phyloP scores from a whole-genome alignment of 176 grass and related monocot genomes.

The Puya raimondii region DNA sequence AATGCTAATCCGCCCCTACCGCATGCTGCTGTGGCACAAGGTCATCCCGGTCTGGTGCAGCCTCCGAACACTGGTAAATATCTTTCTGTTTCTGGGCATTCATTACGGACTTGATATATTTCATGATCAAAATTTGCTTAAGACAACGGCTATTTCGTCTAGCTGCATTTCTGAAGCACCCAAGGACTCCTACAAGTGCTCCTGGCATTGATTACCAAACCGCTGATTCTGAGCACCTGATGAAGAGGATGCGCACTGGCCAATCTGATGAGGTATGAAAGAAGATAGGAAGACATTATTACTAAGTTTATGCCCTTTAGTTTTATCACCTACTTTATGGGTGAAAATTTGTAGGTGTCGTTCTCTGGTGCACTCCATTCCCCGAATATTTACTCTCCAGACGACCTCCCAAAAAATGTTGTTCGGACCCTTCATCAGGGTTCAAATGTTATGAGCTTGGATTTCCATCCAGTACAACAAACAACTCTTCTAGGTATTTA shows the following conservation, averaged over 20 bases:
- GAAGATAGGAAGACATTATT: background rate
- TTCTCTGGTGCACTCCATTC: conserved; percentile 88
- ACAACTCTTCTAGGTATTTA: conserved; percentile 88
- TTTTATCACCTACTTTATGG: background rate
- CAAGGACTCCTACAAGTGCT: conserved; percentile 73
- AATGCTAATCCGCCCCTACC: conserved; percentile 80
- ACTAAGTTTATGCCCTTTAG: conserved; percentile 5
- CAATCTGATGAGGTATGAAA: conserved; percentile 86
- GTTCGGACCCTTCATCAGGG: conserved; percentile 83
- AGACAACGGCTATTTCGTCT: conserved; percentile 8
- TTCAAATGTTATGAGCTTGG: conserved; percentile 95
- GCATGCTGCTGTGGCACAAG: conserved; percentile 75
- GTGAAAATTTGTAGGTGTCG: conserved; percentile 45
- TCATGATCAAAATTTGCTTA: conserved; percentile 12
- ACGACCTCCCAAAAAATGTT: conserved; percentile 85
- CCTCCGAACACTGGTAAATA: conserved; percentile 70
- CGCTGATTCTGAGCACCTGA: conserved; percentile 97
- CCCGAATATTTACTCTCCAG: conserved; percentile 83
- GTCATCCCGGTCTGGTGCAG: conserved; percentile 67
- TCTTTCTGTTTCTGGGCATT: background rate
- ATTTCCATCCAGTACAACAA: conserved; percentile 92
- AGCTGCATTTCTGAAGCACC: conserved; percentile 97
- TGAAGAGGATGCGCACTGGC: conserved; percentile 94
- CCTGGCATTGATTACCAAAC: conserved; percentile 91
- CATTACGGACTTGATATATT: background rate